Percentiles rank a stretch among this genome's conserved stretches.
Conservation (phyloP, 495 filamentous ascomycete genomes). For the Penicillium goetzii region DNA sequence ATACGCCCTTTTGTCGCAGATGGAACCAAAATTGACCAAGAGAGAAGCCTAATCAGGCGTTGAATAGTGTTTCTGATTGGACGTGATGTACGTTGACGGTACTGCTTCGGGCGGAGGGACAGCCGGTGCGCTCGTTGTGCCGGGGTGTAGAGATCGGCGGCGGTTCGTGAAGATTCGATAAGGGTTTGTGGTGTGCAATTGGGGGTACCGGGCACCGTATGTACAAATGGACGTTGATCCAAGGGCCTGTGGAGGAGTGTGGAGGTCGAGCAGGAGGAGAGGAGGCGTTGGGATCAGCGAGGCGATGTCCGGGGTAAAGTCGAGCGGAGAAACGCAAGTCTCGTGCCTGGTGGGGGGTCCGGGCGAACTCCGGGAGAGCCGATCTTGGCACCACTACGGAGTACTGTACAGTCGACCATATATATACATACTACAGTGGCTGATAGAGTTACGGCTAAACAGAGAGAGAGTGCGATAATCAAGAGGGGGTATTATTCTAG, state of each 20-base stretch:
- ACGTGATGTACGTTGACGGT: not conserved
- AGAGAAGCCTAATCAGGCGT: not conserved
- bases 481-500: slow-evolving; percentile 30
- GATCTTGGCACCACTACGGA: slow-evolving; percentile 11
- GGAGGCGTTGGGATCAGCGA: slow-evolving; percentile 26
- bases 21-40: not conserved
- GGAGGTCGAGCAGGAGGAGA: not conserved
- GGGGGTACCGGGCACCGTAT: not conserved
- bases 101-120: not conserved
- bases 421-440: not conserved
- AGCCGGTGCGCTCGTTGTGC: not conserved
- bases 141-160: not conserved
- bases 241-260: not conserved
- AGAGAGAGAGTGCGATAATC: not conserved
- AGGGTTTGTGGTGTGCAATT: not conserved
- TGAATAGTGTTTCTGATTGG: not conserved
- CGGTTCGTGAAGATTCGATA: not conserved
- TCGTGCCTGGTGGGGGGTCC: slow-evolving; percentile 34
- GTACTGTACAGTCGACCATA: not conserved
- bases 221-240: not conserved
- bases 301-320: slow-evolving; percentile 33
- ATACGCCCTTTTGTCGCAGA: not conserved
- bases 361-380: slow-evolving; percentile 29
- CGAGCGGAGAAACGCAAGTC: slow-evolving; percentile 35
- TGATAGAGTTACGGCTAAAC: not conserved